These are phyloP conservation scores for Margaritispora aquatica DNA, from an alignment of 495 filamentous ascomycete genomes.

Conservation along the genomic window DNA sequence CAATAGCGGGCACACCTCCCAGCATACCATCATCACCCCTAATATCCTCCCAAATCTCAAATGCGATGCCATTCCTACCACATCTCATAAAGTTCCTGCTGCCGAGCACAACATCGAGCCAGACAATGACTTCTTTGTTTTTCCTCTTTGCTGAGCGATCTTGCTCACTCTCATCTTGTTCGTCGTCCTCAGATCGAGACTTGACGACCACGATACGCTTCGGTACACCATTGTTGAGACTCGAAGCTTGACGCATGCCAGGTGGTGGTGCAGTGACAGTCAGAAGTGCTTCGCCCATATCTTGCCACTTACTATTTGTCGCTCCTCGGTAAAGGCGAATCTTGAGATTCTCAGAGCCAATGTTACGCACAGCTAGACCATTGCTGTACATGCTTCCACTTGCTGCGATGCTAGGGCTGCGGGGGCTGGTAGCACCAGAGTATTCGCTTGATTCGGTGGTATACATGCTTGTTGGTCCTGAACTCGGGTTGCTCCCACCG, in stretches of 20 bases:
- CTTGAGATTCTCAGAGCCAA: constrained; percentile 69
- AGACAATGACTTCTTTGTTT: constrained; percentile 31
- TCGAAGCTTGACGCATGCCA: constrained; percentile 43
- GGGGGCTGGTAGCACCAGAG: constrained; percentile 48
- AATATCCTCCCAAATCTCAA: constrained; percentile 80
- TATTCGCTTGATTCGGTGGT: constrained; percentile 45
- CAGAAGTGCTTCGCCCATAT: constrained; percentile 77
- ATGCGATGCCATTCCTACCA: constrained; percentile 75
- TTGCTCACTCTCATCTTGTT: constrained; percentile 19
- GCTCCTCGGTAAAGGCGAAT: constrained; percentile 78
- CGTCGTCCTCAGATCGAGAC: neutral
- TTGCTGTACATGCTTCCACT: constrained; percentile 5
- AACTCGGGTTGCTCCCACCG: constrained; percentile 27
- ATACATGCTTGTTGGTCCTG: constrained; percentile 53
- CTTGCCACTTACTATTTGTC: constrained; percentile 74
- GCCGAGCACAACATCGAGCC: constrained; percentile 79
- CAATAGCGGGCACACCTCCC: constrained; percentile 58
- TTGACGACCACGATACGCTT: constrained; percentile 70
- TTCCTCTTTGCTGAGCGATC: constrained; percentile 24
- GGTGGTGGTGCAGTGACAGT: constrained; percentile 68
- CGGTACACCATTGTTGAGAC: constrained; percentile 51
- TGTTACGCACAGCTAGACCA: constrained; percentile 16
- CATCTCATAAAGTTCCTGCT: constrained; percentile 80
- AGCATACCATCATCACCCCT: constrained; percentile 61
- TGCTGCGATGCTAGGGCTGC: constrained; percentile 6